A percentile compares a stretch with the other conserved stretches of the same genome.
phyloP scores from a whole-genome alignment of 1,284 basidiomycete genomes.

The Pseudozyma sp. region DNA sequence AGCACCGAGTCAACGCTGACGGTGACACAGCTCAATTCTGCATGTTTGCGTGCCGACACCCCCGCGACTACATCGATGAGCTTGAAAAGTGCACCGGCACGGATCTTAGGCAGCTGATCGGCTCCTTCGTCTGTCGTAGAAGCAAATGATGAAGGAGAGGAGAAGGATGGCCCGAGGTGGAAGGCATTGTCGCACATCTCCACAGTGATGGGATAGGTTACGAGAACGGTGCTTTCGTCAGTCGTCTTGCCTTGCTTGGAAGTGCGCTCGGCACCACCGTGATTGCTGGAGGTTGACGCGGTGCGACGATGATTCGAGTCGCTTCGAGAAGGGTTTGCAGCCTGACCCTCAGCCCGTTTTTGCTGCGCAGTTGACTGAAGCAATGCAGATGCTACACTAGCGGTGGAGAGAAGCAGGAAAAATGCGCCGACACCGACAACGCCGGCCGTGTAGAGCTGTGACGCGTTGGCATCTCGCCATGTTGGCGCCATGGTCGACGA shows the following conservation, averaged over 20 bases:
- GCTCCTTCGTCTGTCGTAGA: constrained; percentile 5
- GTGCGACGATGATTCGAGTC: not conserved
- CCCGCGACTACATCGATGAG: constrained; percentile 70
- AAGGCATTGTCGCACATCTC: constrained; percentile 56
- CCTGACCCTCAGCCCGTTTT: not conserved
- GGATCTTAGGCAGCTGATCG: constrained; percentile 44
- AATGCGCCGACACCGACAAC: constrained; percentile 24
- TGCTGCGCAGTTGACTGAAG: not conserved
- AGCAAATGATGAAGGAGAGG: constrained; percentile 7
- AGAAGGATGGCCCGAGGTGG: constrained; percentile 16
- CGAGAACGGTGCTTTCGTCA: constrained; percentile 49
- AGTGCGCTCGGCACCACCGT: not conserved
- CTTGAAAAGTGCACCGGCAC: constrained; percentile 69
- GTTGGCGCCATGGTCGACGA: constrained; percentile 15
- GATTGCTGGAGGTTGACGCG: not conserved
- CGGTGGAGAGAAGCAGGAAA: constrained; percentile 26
- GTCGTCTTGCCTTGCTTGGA: constrained; percentile 38
- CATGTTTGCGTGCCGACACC: constrained; percentile 68
- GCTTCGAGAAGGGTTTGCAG: too few species aligned
- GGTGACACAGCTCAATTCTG: constrained; percentile 68
- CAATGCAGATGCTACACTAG: constrained; percentile 18
- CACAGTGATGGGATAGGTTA: constrained; percentile 53
- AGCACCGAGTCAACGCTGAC: constrained; percentile 68
- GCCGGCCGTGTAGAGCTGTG: constrained; percentile 33
- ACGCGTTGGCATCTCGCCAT: constrained; percentile 30